Evolutionary conservation across 208 protist species (phyloP), one percentile per base, ranked within the genome.

Genomic region (Trypanosoma scelopori): DNA sequence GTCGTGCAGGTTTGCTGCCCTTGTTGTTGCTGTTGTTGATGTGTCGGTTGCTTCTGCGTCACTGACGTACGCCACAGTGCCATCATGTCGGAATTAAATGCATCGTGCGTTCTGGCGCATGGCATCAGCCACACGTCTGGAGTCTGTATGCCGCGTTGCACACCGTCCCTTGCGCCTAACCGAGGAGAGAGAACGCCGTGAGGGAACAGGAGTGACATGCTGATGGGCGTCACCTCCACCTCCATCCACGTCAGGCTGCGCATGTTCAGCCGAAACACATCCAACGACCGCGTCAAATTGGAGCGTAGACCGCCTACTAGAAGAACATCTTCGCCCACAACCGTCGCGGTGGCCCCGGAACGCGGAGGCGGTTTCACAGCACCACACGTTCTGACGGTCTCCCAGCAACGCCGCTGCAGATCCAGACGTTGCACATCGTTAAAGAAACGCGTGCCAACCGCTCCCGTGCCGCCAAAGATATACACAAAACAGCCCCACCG

Each of bases 291-390:
- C 35, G 37, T 37, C n/a, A 69, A 51, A 27, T 62, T 60, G 6
- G 64, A 28, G 18, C 22, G 64, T 39, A 69, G 22, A 60, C 64
- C 64, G 7, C 64, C 64, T 11, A 69, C 48, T 22, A 69, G 37
- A 43, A 60, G 12, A 23, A 60, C 15, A 56, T 48, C 23, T 41
- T 58, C 48, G n/a, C 64, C 64, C 27, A 56, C 53, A 16, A 59
- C 50, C 12, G 46, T 47, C 13, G 20, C 51, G 50, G 46, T 39
- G 32, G 9, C 4, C 5, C 64, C 55, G 45, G 45, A 52, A 9
- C 46, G 64, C 4, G 64, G 51, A 4, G 51, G 55, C 16, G 55
- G 55, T 45, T 16, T 45, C 45, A 35, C 42, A 4, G 30, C 32
- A 13, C 27, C 51, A 18, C 42, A 11, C 48, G 55, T 56, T 18